These are phyloP conservation scores for Phanerochaete carnosa DNA, from an alignment of 768 basidiomycete species.

Conservation along the genomic window DNA sequence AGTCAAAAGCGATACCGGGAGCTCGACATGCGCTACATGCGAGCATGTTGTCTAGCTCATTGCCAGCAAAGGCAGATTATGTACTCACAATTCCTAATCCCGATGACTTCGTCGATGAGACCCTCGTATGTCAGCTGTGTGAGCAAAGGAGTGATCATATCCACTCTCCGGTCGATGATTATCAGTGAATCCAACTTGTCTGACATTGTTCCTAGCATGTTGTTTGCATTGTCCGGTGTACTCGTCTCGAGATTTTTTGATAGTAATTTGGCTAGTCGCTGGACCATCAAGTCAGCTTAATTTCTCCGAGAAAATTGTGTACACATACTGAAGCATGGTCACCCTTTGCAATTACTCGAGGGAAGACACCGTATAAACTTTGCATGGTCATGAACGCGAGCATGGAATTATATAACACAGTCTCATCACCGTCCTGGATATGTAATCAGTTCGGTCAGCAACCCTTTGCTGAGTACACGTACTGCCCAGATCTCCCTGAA, in stretches of 20 bases:
- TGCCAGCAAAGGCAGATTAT: slow-evolving; percentile 2
- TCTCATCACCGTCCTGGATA: slow-evolving; percentile 87
- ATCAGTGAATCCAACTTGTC: slow-evolving; percentile 82
- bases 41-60: not conserved
- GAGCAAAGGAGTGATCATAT: slow-evolving; percentile 93
- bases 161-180: slow-evolving; percentile 84
- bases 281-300: slow-evolving; percentile 1
- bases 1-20: slow-evolving; percentile 68
- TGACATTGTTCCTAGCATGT: slow-evolving; percentile 39
- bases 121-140: slow-evolving; percentile 98
- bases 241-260: slow-evolving; percentile 51
- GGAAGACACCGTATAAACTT: slow-evolving; percentile 83
- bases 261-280: slow-evolving; percentile 79
- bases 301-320: not conserved
- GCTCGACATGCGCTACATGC: slow-evolving; percentile 66
- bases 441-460: not conserved
- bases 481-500: slow-evolving; percentile 93
- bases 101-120: slow-evolving; percentile 87
- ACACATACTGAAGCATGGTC: slow-evolving; percentile 71
- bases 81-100: slow-evolving; percentile 82
- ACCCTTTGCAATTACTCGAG: slow-evolving; percentile 91
- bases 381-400: slow-evolving; percentile 84
- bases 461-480: slow-evolving; percentile 28
- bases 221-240: slow-evolving; percentile 35
- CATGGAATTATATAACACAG: slow-evolving; percentile 83